Conservation (phyloP, 805 yeast species). For the Metschnikowia arizonensis region DNA sequence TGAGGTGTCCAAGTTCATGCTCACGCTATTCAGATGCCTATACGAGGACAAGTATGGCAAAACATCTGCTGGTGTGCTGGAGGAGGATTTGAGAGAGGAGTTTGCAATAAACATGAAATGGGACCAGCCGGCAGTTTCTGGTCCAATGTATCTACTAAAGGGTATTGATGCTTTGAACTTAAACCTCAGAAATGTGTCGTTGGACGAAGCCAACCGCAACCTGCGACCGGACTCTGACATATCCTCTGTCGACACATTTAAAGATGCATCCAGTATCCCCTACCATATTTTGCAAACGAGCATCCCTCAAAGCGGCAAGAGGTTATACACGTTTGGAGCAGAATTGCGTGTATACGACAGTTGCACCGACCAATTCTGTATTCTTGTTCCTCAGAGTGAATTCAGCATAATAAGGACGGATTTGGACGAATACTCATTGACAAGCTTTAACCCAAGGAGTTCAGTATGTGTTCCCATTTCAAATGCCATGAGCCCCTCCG, state of each 20-base stretch:
- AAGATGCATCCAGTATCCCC: constrained; percentile 18
- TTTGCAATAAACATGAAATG: constrained; percentile 5
- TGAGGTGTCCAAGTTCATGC: constrained; percentile 60
- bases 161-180: constrained; percentile 4
- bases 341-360: constrained; percentile 60
- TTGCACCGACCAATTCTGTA: constrained; percentile 41
- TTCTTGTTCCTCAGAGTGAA: constrained; percentile 32
- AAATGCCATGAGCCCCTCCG: constrained; percentile 59
- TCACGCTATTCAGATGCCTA: constrained; percentile 59
- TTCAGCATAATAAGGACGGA: constrained; percentile 29
- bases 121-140: background rate
- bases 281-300: constrained; percentile 10
- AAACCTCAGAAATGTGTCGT: background rate
- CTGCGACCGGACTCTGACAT: constrained; percentile 3
- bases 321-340: constrained; percentile 23
- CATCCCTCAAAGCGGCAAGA: constrained; percentile 16
- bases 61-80: constrained; percentile 43
- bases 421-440: constrained; percentile 52
- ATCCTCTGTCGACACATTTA: constrained; percentile 16
- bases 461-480: constrained; percentile 19
- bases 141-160: constrained; percentile 4
- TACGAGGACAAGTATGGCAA: constrained; percentile 70
- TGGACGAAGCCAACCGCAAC: background rate
- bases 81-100: constrained; percentile 18
- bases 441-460: constrained; percentile 15